These are phyloP conservation scores for Cylindrodendrum hubeiense DNA, from an alignment of 2,329 filamentous ascomycete species.

Conservation along the genomic window DNA sequence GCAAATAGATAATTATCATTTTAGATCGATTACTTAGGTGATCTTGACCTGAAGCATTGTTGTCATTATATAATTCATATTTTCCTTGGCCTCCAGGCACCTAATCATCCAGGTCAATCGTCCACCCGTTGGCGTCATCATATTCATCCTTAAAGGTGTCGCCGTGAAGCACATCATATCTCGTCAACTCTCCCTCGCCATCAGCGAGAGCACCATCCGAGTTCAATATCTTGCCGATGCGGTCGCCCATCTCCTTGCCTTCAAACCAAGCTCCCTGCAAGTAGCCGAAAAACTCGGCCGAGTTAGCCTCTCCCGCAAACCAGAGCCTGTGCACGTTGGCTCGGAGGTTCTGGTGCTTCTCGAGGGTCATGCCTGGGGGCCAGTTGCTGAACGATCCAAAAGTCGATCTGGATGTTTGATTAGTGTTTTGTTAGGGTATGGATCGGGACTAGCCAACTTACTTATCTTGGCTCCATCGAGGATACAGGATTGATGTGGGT, in stretches of 20 bases:
- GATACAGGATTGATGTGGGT: constrained; percentile 71
- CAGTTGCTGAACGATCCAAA: constrained; percentile 77
- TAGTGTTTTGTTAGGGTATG: neutral
- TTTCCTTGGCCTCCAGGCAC: neutral
- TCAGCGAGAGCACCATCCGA: constrained; percentile 32
- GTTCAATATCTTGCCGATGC: constrained; percentile 50
- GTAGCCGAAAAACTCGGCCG: constrained; percentile 74
- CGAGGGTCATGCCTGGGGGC: constrained; percentile 72
- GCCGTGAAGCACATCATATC: constrained; percentile 49
- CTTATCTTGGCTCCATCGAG: constrained; percentile 47
- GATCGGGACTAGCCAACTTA: constrained; percentile 21
- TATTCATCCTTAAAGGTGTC: constrained; percentile 38
- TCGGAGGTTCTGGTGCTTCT: constrained; percentile 76
- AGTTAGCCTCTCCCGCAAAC: constrained; percentile 76
- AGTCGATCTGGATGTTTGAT: constrained; percentile 50
- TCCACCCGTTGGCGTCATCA: constrained; percentile 24
- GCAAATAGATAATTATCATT: no score
- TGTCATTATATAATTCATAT: no score
- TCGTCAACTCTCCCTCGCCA: constrained; percentile 36
- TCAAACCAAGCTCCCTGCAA: constrained; percentile 73
- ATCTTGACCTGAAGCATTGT: no score
- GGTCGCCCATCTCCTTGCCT: constrained; percentile 61
- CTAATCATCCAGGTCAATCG: neutral
- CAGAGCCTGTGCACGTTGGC: constrained; percentile 72
- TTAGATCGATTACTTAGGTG: no score